Evolutionary conservation across 1,284 basidiomycete genomes (phyloP), one percentile per base, ranked within the genome.

Genomic region (Kwoniella shivajii): DNA sequence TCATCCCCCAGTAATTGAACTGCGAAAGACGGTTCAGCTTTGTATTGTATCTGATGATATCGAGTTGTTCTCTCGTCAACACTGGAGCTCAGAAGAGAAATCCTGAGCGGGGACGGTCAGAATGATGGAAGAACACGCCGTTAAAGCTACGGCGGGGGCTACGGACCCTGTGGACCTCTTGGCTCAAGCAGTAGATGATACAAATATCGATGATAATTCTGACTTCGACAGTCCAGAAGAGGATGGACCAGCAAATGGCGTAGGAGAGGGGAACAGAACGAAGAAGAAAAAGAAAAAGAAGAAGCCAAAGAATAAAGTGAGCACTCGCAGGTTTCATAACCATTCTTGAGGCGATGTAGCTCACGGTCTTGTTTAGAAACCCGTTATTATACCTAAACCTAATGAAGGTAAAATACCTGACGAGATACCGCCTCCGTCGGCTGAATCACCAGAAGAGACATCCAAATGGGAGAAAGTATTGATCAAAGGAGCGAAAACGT

Each of bases 401-500:
- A 54, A 34, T 48, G 50, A 56, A 58, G 67, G 67, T 29, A 52
- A 49, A 27, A 61, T 68, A 29, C 67, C 68, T 1, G 56, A 65
- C 1, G 60, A 65, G 42, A 31, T 33, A 7, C 61, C 56, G 11
- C 37, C 60, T 24, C 50, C 50, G 9, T 27, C 50, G 9, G 18
- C 56, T 13, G 68, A 68, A 42, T 54, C 64, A 0, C 27, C 43
- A 3, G 63, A 65, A 22, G 65, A 68, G 20, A 53, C 39, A 1
- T 52, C 47, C 2, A 50, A 45, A 29, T 74, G 68, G 69, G 53
- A 50, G 20, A 56, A 60, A 11, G 61, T 69, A 54, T 54, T 72
- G 6, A 26, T 50, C 26, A 57, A 44, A 6, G 57, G 58, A 2
- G 41, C 53, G 9, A 47, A 44, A 43, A 68, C 63, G 10, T 49